Evolutionary conservation across 1,284 basidiomycete genomes (phyloP), one percentile per base, ranked within the genome.

Genomic region (Erythrobasidium hasegawianum): DNA sequence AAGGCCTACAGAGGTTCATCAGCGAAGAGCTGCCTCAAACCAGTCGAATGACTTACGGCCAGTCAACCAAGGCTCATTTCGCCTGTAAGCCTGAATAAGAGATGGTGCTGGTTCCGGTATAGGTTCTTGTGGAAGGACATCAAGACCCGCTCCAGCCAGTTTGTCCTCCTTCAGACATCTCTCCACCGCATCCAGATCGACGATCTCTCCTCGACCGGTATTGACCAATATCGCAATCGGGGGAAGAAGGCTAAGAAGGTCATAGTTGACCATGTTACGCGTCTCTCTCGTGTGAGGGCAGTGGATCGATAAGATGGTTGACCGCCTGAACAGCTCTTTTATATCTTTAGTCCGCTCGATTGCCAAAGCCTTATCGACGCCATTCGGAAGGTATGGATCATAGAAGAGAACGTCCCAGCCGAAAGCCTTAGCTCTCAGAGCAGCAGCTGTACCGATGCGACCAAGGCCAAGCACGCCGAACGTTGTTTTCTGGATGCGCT

Each of bases 221-320:
- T 71, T 73, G 55, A 73, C 56, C 22, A 73, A 56, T 2, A 73
- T 41, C 9, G 58, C 33, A n/a, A 64, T 49, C 55, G 59, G 56
- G 14, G 50, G 60, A 33, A 69, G 22, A 33, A 67, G 68, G 10
- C 40, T 33, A 20, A 74, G 60, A 24, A 71, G 66, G 26, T 61
- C 24, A 24, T 60, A 59, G 55, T 53, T 58, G 47, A 74, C 68
- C 22, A 70, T 49, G 16, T 57, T 49, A 16, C 59, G 64, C 22
- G 73, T 74, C 26, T 59, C 27, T 11, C 38, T n/a, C n/a, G 72
- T 74, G n/a, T 66, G 57, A 2, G 73, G 73, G 38, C 60, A 65
- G 59, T 74, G 72, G 13, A 74, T 33, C 18, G 71, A 71, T 16
- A 74, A 24, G n/a, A 55, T 59, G 20, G 65, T 67, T 29, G 68